A percentile compares a stretch with the other conserved stretches of the same genome.
phyloP scores from a whole-genome alignment of 371 early-diverging fungal genomes.

The Basidiobolus meristosporus region DNA sequence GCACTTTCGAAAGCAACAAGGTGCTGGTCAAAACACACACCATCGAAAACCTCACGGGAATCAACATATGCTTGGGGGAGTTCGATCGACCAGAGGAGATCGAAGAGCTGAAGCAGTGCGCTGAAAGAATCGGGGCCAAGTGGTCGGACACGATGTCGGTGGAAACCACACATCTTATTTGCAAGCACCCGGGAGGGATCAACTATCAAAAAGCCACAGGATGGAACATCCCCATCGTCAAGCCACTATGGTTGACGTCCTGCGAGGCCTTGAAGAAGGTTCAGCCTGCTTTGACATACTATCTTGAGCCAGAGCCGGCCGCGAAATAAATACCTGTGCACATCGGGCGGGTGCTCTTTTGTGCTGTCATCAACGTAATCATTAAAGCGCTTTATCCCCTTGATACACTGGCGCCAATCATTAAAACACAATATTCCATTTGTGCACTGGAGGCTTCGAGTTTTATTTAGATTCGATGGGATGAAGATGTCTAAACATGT shows the following conservation, averaged over 20 bases:
- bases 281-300: conserved; percentile 36
- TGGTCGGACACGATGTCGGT: conserved; percentile 71
- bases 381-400: no score
- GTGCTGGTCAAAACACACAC: conserved; percentile 67
- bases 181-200: conserved; percentile 58
- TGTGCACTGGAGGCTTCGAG: no score
- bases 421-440: no score
- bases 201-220: conserved; percentile 75
- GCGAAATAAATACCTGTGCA: no score
- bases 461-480: no score
- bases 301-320: no score
- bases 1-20: conserved; percentile 53
- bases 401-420: no score
- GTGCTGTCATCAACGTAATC: no score
- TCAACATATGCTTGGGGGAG: conserved; percentile 78
- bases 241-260: conserved; percentile 81
- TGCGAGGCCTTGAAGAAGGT: conserved; percentile 77
- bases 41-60: conserved; percentile 86
- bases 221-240: conserved; percentile 80
- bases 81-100: conserved; percentile 41
- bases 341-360: no score
- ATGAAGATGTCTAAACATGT: no score
- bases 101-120: conserved; percentile 48
- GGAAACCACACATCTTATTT: conserved; percentile 82
- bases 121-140: conserved; percentile 70